These are phyloP conservation scores for Oemleria cerasiformis DNA, from an alignment of 306 rosid species.

Conservation along the genomic window DNA sequence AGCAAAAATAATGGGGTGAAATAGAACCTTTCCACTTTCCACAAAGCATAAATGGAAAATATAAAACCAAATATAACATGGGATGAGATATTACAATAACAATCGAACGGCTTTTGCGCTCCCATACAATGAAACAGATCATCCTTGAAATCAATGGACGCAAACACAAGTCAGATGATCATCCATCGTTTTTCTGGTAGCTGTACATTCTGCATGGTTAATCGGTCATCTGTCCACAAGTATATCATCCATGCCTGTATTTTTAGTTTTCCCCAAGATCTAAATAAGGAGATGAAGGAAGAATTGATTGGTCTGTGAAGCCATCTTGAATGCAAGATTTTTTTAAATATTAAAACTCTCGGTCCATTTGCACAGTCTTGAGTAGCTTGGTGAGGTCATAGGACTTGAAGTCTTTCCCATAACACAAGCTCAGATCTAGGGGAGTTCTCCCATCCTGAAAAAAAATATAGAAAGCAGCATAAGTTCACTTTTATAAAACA, in stretches of 20 bases:
- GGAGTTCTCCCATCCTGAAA: conserved; percentile 86
- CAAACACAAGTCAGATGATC: not conserved
- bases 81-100: too few relatives aligned
- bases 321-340: conserved; percentile 19
- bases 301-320: not conserved
- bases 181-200: not conserved
- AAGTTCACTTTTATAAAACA: conserved; percentile 1
- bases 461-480: conserved; percentile 11
- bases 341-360: conserved; percentile 30
- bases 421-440: conserved; percentile 74
- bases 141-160: not conserved
- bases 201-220: not conserved
- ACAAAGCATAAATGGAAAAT: too few relatives aligned
- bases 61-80: too few relatives aligned
- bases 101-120: not conserved
- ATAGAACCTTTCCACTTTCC: too few relatives aligned
- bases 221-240: not conserved
- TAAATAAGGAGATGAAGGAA: not conserved
- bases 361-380: conserved; percentile 49
- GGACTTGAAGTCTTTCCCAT: conserved; percentile 86
- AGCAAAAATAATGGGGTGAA: too few relatives aligned
- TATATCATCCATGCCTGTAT: not conserved
- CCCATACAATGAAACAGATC: not conserved
- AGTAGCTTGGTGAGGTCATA: conserved; percentile 73
- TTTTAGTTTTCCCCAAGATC: not conserved